Evolutionary conservation across 2,329 filamentous ascomycete species (phyloP).

Genomic region (Cladosporium sp.): DNA sequence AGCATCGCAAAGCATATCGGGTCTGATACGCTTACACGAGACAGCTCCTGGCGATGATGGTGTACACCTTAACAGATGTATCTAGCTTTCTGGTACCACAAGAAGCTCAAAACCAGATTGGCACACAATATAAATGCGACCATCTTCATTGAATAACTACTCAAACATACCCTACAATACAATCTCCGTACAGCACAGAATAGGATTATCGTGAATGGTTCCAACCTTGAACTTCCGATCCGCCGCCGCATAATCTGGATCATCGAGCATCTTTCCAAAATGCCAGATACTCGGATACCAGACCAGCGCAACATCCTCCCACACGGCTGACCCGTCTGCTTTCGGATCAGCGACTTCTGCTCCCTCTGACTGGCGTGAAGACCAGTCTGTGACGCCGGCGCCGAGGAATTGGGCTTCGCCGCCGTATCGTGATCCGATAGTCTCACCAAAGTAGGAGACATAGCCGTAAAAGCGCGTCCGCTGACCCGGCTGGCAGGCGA

Average conservation of each 20-base stretch:
- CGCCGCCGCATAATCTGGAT: constrained; percentile 21
- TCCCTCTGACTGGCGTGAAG: constrained; percentile 8
- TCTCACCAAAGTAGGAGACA: constrained; percentile 17
- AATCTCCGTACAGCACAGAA: constrained; percentile 20
- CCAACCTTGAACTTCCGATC: constrained; percentile 23
- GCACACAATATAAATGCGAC: neutral
- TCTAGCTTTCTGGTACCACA: too few relatives aligned
- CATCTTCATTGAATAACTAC: neutral
- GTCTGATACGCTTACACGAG: too few relatives aligned
- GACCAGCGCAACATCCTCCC: constrained; percentile 20
- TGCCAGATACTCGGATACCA: constrained; percentile 24
- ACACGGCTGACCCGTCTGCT: constrained; percentile 10
- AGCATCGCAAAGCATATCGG: neutral
- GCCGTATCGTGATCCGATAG: constrained; percentile 17
- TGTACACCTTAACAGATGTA: too few relatives aligned
- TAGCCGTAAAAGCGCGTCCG: constrained; percentile 18
- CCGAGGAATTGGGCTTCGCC: constrained; percentile 16
- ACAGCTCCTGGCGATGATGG: too few relatives aligned
- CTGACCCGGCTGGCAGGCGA: constrained; percentile 17
- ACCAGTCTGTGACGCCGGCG: constrained; percentile 13
- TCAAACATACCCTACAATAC: neutral
- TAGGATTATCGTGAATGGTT: constrained; percentile 20
- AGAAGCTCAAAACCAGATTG: too few relatives aligned
- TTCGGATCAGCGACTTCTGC: constrained; percentile 13
- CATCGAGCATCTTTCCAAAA: constrained; percentile 23